Conservation (phyloP, 768 basidiomycete genomes). For the Mrakia blollopis region DNA sequence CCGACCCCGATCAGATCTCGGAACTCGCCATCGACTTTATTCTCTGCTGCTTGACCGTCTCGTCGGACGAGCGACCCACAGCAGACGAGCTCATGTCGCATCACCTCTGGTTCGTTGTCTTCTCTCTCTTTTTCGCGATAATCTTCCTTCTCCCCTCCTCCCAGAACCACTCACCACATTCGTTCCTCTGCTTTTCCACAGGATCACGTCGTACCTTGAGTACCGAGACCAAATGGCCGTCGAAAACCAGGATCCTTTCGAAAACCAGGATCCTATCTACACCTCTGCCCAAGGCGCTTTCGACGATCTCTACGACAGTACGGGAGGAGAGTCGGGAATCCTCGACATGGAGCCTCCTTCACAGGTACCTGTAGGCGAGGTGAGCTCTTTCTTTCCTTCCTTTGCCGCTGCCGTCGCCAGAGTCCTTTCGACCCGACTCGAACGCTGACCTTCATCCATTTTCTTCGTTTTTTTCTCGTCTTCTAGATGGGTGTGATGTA, state of each 20-base stretch:
- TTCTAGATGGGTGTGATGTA: neutral
- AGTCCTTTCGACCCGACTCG: too few species aligned
- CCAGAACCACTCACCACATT: too few species aligned
- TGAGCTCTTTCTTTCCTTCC: too few species aligned
- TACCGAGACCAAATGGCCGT: conserved; percentile 13
- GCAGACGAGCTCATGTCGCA: conserved; percentile 71
- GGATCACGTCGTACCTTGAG: conserved; percentile 8
- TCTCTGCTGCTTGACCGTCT: conserved; percentile 81
- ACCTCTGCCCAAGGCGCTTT: neutral
- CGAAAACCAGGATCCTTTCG: neutral
- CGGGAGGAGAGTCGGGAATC: neutral
- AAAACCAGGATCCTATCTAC: neutral
- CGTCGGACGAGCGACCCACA: conserved; percentile 73
- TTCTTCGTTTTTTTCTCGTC: neutral
- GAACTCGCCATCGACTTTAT: conserved; percentile 89
- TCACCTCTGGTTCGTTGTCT: conserved; percentile 64
- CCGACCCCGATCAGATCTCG: conserved; percentile 83
- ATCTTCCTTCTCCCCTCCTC: neutral
- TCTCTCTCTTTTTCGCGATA: neutral
- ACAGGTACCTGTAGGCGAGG: neutral
- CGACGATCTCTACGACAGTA: neutral
- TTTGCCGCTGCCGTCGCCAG: too few species aligned
- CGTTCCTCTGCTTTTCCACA: neutral
- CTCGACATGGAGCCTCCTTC: neutral
- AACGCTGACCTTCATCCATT: neutral